Evolutionary conservation across 2,329 filamentous ascomycete species (phyloP).

Genomic region (Endocalyx cinctus): DNA sequence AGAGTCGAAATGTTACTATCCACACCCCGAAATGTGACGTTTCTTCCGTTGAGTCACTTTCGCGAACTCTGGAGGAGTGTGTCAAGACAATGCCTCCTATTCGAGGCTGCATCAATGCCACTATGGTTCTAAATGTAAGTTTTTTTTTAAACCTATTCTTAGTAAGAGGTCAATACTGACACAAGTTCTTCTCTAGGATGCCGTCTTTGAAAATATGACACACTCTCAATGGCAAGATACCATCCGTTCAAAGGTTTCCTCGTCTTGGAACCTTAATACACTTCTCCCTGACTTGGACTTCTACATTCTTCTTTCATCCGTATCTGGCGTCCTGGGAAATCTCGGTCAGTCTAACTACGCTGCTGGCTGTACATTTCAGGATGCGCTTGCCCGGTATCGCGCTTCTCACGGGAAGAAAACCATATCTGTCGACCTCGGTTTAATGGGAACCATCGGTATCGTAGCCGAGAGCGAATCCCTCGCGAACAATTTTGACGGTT

Average conservation of each 20-base stretch:
- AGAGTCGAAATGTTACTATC: not conserved
- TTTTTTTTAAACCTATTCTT: not conserved
- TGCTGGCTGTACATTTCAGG: constrained; percentile 11
- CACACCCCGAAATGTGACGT: constrained; percentile 7
- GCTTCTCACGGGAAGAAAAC: not conserved
- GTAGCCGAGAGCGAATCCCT: constrained; percentile 9
- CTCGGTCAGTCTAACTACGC: constrained; percentile 9
- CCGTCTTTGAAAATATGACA: constrained; percentile 12
- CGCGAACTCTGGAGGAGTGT: not conserved
- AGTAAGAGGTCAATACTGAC: not conserved
- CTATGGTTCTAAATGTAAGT: constrained; percentile 8
- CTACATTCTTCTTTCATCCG: constrained; percentile 11
- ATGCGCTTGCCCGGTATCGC: constrained; percentile 8
- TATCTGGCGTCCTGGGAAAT: constrained; percentile 5
- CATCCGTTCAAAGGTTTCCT: constrained; percentile 8
- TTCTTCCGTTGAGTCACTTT: not conserved
- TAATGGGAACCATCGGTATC: constrained; percentile 7
- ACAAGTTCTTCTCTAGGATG: constrained; percentile 6
- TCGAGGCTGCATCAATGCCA: constrained; percentile 11
- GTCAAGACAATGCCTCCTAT: constrained; percentile 4
- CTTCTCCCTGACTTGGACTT: constrained; percentile 9
- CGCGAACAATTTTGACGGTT: constrained; percentile 9
- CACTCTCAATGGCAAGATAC: constrained; percentile 8
- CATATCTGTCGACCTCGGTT: constrained; percentile 10
- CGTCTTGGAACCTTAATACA: constrained; percentile 12